Base-by-base conservation (phyloP, 345 rosid species). In the Aethionema arabicum region DNA sequence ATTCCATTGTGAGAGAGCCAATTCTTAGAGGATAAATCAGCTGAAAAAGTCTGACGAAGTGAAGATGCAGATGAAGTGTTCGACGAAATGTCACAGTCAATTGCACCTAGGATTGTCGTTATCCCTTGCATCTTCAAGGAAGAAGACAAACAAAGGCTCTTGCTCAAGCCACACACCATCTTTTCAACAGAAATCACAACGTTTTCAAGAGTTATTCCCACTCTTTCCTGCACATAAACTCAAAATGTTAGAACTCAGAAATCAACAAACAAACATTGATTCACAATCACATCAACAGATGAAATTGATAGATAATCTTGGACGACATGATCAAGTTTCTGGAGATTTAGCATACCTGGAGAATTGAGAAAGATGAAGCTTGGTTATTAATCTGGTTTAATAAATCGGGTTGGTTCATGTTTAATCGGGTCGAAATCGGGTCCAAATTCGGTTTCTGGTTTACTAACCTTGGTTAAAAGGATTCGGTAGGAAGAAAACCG, bases 1-100 rank as follows among this genome's bases (percentile, higher is more conserved):
- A 71, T 42, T 32, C 77, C 86, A 51, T 83, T 69, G 16, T 73
- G 85, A 3, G 80, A 31, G 4, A 67, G 60, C 96, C 96, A 87
- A 50, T 78, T 87, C 53, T 75, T 77, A 65, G 97, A 89, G 3
- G 93, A 87, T 88, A 92, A 81, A 58, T 89, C 95, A 9, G 96
- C 95, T 0, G 97, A 87, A 27, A 87, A 82, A 27, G 99, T 89
- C 46, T 96, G 61, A 29, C 85, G 73, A 2, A 93, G 81, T 4
- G 98, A 83, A 66, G 84, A 70, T 56, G 88, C 71, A 31, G 61
- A 14, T 27, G 57, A 59, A 32, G 35, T 66, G 35, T 32, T 68
- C 10, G 77, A 76, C 32, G 62, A 35, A 62, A 72, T 53, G 69
- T 48, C 56, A 50, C 12, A 30, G n/a, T 39, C 64, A 1, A 37